Base-by-base conservation (phyloP, 305 asterid species). In the Vinca major region DNA sequence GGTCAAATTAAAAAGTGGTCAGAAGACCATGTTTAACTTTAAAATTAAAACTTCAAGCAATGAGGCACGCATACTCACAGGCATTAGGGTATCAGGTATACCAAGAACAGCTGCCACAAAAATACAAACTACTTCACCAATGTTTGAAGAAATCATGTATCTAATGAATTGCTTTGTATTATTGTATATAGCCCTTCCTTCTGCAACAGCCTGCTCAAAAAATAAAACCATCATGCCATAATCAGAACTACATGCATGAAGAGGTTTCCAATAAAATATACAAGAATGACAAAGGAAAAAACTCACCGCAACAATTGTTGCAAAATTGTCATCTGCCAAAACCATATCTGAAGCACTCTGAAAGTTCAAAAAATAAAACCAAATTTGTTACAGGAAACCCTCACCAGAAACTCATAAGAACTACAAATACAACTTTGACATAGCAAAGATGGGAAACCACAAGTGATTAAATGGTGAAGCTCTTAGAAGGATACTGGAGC, bases 341-440 rank as follows among this genome's bases (percentile, higher is more conserved):
- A 93, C 95, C 99, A 93, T 91, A 83, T 93, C 99, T 16, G 99
- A 86, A 79, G 99, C 99, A 88, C 99, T 93, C 99, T 93, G 96
- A 55, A 86, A 78, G 67, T 74, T 70, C 74, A 84, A 75, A 41
- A 65, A 41, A 75, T 7, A 71, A 54, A 75, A 66, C 50, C 68
- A 57, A 57, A 53, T 54, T 13, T 19, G 10, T 26, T 6, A 62
- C 65, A 64, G 45, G 37, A 20, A 63, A 65, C 26, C 44, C 11
- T 62, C 26, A 8, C 20, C 58, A 6, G 40, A 61, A 3, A 41
- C 16, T 33, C 37, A 17, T 19, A 16, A n/a, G 13, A 63, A 71
- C 21, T 43, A 13, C 44, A 43, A 45, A 20, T 26, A 39, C 21
- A 51, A 66, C 36, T 21, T 16, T 41, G 11, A 57, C 19, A 37